Evolutionary conservation across 2,329 filamentous ascomycete genomes (phyloP), one percentile per base, ranked within the genome.

Genomic region (Claviceps sp.): DNA sequence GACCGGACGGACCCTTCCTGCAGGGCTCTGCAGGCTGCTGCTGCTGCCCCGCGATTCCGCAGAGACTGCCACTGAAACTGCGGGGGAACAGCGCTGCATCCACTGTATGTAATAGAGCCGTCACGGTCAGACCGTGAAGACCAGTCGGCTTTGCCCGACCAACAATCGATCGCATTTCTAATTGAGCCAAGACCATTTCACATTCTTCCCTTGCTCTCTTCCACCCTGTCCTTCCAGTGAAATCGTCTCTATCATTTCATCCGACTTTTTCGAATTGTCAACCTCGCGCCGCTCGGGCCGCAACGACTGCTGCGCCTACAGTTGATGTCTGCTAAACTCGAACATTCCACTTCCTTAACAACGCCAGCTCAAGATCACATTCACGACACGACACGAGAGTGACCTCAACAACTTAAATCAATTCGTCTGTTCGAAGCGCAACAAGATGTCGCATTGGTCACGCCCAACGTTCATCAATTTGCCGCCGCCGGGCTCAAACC

Each of bases 391-490:
- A 34, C 10, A 34, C 30, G 30, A 34, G 30, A 34, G 30, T 34
- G 30, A 4, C 30, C 30, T 34, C 30, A 34, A 30, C 26, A 30
- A 11, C 30, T 11, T 11, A 4, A 34, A 34, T 34, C 30, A 11
- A 34, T 34, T 34, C 4, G 30, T 34, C 10, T 34, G 6, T 48
- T 22, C 3, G 30, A 37, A 24, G 17, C 40, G 44, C 30, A 54
- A 30, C 44, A 42, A 44, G 52, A 71, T 71, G 69, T 64, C 69
- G 61, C 69, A 70, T 57, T 65, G 62, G 59, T 65, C 65, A 50
- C 68, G 69, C 58, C 84, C 84, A 22, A 90, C 85, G 54, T 70
- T 91, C 56, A 90, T 91, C 74, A 89, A 90, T 65, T 78, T 95
- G 55, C 89, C 89, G 45, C 87, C 87, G 56, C 84, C 87, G 53